Conservation (phyloP, 2,329 filamentous ascomycete species). For the Aspergillus intermedius region DNA sequence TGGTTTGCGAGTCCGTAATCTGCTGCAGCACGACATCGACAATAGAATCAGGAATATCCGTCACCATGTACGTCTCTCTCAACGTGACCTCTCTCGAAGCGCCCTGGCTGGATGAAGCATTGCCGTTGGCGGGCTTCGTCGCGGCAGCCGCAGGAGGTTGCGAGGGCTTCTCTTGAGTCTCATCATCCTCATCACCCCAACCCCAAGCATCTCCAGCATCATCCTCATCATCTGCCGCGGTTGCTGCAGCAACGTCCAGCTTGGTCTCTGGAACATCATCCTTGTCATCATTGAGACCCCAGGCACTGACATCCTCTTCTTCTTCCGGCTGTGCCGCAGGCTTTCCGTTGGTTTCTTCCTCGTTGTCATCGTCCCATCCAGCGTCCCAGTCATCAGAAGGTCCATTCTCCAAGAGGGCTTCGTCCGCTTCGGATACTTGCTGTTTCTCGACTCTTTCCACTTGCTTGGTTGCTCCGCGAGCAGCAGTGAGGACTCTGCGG, state of each 20-base stretch:
- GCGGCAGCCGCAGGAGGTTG: constrained; percentile 13
- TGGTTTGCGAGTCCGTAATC: constrained; percentile 34
- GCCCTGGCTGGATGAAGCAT: constrained; percentile 8
- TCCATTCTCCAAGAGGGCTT: constrained; percentile 54
- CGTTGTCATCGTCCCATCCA: constrained; percentile 69
- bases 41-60: constrained; percentile 75
- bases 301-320: constrained; percentile 44
- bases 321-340: constrained; percentile 22
- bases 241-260: constrained; percentile 5
- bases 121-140: constrained; percentile 17
- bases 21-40: constrained; percentile 37
- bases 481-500: constrained; percentile 60
- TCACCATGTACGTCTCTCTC: constrained; percentile 81
- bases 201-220: constrained; percentile 66
- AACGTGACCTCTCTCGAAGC: constrained; percentile 62
- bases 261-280: constrained; percentile 15
- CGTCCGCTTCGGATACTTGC: constrained; percentile 64
- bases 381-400: constrained; percentile 63
- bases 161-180: constrained; percentile 24
- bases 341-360: constrained; percentile 24
- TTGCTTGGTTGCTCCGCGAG: constrained; percentile 59
- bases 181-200: constrained; percentile 64
- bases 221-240: constrained; percentile 23
- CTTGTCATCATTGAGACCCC: constrained; percentile 44
- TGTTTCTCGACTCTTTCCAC: constrained; percentile 84